Base-by-base conservation (phyloP, 1,284 basidiomycete species). In the Gymnopus androsaceus region DNA sequence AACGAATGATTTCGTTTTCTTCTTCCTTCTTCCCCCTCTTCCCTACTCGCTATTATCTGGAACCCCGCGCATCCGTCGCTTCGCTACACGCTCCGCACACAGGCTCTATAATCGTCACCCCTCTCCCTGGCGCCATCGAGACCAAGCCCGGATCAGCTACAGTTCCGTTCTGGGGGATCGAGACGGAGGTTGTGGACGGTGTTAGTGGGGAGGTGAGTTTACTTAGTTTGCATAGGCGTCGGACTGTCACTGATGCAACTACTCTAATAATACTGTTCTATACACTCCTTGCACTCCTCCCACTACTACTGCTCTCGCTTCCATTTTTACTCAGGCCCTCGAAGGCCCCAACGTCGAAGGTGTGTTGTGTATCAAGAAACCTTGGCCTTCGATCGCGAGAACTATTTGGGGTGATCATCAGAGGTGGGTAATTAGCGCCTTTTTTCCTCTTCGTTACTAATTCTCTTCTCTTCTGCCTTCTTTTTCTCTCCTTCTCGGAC, bases 371-470 rank as follows among this genome's bases (percentile, higher is more conserved):
- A 77, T 98, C 67, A 90, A 85, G 76, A 80, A 78, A 58, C 94
- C 95, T 9, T 99, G 95, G 96, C 97, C 96, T 9, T 94, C 92
- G 52, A 91, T 99, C 67, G 96, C 96, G n/a, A 85, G 97, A 57
- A 93, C 94, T 15, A 87, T 99, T 59, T 96, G 85, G 78, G 81
- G 85, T 56, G 96, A 99, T 75, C 96, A 99, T 74, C 85, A 90
- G 69, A 78, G 94, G 50, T 95, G 92, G 31, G 41, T 46, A 11
- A 14, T 21, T 3, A 14, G 21, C 14, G 9, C n/a, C 8, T 31
- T 66, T 78, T 55, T 48, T 46, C n/a, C 52, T 42, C 4, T 3
- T 25, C 4, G 23, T 7, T 21, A 1, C 28, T 7, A 15, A 15
- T 12, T 15, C 25, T 5, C 4, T 7, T 25, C 41, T 15, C 14